These are phyloP conservation scores for Allomyces macrogynus DNA, from an alignment of 192 early-diverging fungal species.

Conservation along the genomic window DNA sequence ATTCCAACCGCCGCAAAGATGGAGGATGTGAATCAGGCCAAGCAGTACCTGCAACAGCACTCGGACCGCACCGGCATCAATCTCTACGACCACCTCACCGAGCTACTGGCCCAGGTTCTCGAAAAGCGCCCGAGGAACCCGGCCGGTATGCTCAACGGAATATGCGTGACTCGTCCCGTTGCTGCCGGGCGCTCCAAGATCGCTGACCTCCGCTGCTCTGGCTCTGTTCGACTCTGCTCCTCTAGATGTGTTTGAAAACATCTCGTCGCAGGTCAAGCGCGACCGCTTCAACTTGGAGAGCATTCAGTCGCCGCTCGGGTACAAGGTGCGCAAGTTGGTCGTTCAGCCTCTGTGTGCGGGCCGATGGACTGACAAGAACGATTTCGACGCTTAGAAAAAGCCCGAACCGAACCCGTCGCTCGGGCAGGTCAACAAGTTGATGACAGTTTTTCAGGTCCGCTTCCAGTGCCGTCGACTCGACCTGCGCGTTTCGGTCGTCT, in stretches of 20 bases:
- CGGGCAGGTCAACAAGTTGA: neutral
- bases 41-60: slow-evolving; percentile 1
- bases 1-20: too few relatives aligned
- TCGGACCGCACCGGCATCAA: slow-evolving; percentile 3
- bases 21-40: neutral
- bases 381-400: neutral
- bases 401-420: neutral
- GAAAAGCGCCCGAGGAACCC: slow-evolving; percentile 3
- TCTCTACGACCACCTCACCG: slow-evolving; percentile 2
- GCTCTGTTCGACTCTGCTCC: too few relatives aligned
- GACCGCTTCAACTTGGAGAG: slow-evolving; percentile 2
- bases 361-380: too few relatives aligned
- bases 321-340: slow-evolving; percentile 2
- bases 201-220: neutral
- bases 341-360: too few relatives aligned
- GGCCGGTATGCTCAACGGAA: neutral
- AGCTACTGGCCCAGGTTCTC: neutral
- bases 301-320: slow-evolving; percentile 2
- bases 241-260: slow-evolving; percentile 4
- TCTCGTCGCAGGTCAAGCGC: slow-evolving; percentile 6
- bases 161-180: too few relatives aligned
- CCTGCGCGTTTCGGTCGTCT: too few relatives aligned
- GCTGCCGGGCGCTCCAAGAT: too few relatives aligned
- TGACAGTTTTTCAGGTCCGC: too few relatives aligned
- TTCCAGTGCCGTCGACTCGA: too few relatives aligned